Evolutionary conservation across 805 yeast genomes (phyloP).

Genomic region (Saturnispora silvae): DNA sequence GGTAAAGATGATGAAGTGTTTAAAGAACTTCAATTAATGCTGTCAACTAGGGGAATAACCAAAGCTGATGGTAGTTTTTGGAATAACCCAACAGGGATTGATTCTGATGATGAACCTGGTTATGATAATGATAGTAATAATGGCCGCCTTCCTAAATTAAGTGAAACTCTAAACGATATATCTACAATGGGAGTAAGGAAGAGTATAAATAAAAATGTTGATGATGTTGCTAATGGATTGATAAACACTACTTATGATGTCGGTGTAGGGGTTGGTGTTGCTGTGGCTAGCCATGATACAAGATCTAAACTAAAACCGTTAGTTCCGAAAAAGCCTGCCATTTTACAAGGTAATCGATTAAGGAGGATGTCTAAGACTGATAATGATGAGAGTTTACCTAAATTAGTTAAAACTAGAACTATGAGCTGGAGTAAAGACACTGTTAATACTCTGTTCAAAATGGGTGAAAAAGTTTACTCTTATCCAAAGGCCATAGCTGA

Average conservation of each 20-base stretch:
- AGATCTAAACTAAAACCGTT: slow-evolving; percentile 26
- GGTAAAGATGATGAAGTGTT: slow-evolving; percentile 27
- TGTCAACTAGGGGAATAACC: slow-evolving; percentile 11
- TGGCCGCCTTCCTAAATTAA: not conserved
- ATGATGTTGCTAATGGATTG: not conserved
- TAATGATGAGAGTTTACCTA: not conserved
- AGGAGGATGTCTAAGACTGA: not conserved
- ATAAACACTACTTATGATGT: slow-evolving; percentile 1
- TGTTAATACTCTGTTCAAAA: slow-evolving; percentile 2
- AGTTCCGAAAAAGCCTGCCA: slow-evolving; percentile 38
- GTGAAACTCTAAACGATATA: not conserved
- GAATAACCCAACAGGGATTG: slow-evolving; percentile 10
- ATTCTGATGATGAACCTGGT: slow-evolving; percentile 9
- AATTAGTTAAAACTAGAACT: not conserved
- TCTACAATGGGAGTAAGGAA: not conserved
- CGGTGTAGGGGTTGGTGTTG: slow-evolving; percentile 2
- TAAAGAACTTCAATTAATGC: slow-evolving; percentile 16
- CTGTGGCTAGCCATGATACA: slow-evolving; percentile 6
- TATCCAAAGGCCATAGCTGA: not conserved
- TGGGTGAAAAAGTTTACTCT: slow-evolving; percentile 2
- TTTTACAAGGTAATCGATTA: slow-evolving; percentile 14
- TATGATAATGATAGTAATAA: not conserved
- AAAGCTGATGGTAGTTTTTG: slow-evolving; percentile 1
- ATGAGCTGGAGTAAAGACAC: slow-evolving; percentile 6
- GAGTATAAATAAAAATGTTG: not conserved